These are phyloP conservation scores for Aegilops speltoides DNA, from an alignment of 176 grass and related monocot species.

Conservation along the genomic window DNA sequence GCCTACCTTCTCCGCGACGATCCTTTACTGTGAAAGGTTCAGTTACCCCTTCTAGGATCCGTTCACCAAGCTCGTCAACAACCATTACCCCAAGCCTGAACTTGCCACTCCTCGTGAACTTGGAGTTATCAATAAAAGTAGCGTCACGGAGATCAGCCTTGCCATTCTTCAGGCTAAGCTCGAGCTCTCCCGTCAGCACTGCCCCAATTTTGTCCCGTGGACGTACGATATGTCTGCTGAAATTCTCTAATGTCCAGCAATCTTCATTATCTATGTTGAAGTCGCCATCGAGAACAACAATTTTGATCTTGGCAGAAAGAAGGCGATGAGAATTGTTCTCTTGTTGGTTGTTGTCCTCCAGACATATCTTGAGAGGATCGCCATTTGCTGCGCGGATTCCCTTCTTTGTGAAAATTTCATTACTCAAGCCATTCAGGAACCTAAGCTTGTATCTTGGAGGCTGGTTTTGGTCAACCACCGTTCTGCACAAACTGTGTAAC, in stretches of 20 bases:
- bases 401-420: constrained; percentile 39
- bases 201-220: constrained; percentile 33
- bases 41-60: constrained; percentile 44
- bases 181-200: constrained; percentile 34
- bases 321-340: neutral
- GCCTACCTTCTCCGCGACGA: constrained; percentile 52
- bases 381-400: neutral
- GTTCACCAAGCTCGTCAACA: constrained; percentile 11
- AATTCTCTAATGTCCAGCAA: constrained; percentile 39
- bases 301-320: constrained; percentile 38
- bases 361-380: constrained; percentile 21
- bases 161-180: constrained; percentile 37
- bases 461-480: constrained; percentile 13
- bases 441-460: constrained; percentile 28
- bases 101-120: constrained; percentile 35
- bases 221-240: constrained; percentile 17
- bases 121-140: constrained; percentile 56
- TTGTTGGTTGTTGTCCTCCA: neutral
- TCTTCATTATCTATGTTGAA: constrained; percentile 29
- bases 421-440: constrained; percentile 25
- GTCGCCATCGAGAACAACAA: constrained; percentile 55
- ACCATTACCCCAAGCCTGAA: constrained; percentile 51
- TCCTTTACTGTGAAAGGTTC: constrained; percentile 55
- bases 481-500: constrained; percentile 8
- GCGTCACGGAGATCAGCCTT: neutral